Percentiles rank a stretch among this genome's conserved stretches.
phyloP scores from a whole-genome alignment of 257 asterid species.

The Fraxinus quadrangulata region DNA sequence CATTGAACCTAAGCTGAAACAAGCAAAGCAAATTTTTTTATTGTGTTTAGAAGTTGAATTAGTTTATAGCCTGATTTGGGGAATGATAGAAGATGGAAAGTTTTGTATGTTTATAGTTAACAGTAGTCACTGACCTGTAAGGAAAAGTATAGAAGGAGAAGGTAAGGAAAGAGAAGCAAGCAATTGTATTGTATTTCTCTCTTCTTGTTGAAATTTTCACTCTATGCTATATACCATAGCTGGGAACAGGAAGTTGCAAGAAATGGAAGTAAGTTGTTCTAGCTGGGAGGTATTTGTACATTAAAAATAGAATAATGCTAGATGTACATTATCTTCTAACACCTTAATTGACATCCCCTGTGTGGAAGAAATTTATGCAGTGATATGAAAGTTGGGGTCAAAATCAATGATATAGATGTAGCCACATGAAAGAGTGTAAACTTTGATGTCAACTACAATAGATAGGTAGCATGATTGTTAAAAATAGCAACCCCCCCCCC shows the following conservation, averaged over 20 bases:
- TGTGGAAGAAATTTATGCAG: too few relatives aligned
- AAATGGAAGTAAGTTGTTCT: constrained; percentile 59
- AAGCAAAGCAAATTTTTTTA: constrained; percentile 42
- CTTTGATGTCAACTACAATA: too few relatives aligned
- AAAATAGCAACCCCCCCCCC: constrained; percentile 23
- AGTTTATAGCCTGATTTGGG: constrained; percentile 36
- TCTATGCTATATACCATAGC: constrained; percentile 23
- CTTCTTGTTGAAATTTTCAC: constrained; percentile 30
- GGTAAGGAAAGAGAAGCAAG: constrained; percentile 28
- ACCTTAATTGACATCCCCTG: too few relatives aligned
- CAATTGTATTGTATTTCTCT: constrained; percentile 24
- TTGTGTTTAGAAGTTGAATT: constrained; percentile 28
- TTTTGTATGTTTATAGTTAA: constrained; percentile 27
- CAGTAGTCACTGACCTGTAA: constrained; percentile 36
- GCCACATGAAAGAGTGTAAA: too few relatives aligned
- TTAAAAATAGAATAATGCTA: constrained; percentile 31
- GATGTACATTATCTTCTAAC: too few relatives aligned
- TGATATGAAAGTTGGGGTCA: too few relatives aligned
- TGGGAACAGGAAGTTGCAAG: constrained; percentile 57
- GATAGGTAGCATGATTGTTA: background rate
- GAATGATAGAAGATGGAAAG: constrained; percentile 18
- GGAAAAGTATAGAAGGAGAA: constrained; percentile 25
- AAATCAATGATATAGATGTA: too few relatives aligned
- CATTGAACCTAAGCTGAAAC: constrained; percentile 59
- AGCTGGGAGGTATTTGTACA: constrained; percentile 49